Evolutionary conservation across 2,329 filamentous ascomycete species (phyloP), one percentile per base, ranked within the genome.

Genomic region (Botryotinia narcissicola): DNA sequence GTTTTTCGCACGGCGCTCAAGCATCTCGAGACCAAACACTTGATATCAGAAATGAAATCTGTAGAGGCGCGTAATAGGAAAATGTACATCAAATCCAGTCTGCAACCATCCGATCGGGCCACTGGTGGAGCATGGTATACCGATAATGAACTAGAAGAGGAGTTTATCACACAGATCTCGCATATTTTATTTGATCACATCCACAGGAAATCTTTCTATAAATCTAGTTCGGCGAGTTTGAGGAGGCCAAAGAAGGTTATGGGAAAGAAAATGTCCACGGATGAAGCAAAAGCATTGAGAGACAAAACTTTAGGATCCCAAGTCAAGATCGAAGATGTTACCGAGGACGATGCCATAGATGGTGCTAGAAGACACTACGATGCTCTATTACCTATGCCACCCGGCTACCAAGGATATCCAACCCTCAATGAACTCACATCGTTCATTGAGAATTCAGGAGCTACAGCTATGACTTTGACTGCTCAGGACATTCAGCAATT

Each of bases 91-190:
- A 91, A 97, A 80, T 90, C 91, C 71, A 91, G 91, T 75, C 88
- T 99, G 75, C 89, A 90, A 18, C 95, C 96, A 0, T 93, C 92
- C 71, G 95, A 98, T 75, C 92, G 96, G 75, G 93, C 97, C 64
- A 97, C 94, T 0, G 96, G 96, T 66, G 96, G 96, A 2, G 92
- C 94, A 14, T 99, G 95, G 93, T 98, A 96, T 82, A 95, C 93
- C 12, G 94, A 97, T 76, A 93, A 94, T 70, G 92, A 95, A 76
- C 87, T 98, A 20, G 96, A 99, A 82, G 91, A 93, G 76, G 92
- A 92, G 74, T 93, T 99, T 81, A 95, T 98, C 78, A 90, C 93
- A 73, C 89, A 90, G 60, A 86, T 98, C 68, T 89, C 92, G 75
- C 87, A 88, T 32, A 88, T 92, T 74, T 88, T 97, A 70, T 92